Conservation (phyloP, 2,329 filamentous ascomycete genomes). For the Penicillium sp. region DNA sequence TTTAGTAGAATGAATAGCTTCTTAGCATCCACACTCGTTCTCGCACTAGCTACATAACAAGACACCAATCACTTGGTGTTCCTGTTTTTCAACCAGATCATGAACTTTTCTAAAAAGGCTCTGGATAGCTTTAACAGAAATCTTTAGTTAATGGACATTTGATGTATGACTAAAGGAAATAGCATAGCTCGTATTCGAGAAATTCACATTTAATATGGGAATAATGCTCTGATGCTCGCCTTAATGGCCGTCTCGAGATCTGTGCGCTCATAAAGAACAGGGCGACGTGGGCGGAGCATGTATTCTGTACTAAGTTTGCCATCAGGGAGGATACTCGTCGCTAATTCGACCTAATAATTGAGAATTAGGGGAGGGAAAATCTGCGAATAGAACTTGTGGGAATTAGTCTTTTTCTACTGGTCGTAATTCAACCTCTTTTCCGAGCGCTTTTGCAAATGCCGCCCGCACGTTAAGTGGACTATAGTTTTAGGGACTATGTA, state of each 20-base stretch:
- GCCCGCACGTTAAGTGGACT: slow-evolving; percentile 18
- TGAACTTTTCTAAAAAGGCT: background rate
- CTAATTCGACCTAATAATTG: slow-evolving; percentile 24
- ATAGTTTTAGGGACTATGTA: slow-evolving; percentile 23
- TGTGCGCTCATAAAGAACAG: slow-evolving; percentile 8
- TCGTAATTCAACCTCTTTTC: slow-evolving; percentile 18
- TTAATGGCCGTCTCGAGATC: slow-evolving; percentile 7
- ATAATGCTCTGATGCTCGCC: background rate
- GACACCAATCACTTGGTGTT: slow-evolving; percentile 2
- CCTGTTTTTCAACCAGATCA: slow-evolving; percentile 4
- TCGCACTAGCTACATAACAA: slow-evolving; percentile 2
- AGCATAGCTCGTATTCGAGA: background rate
- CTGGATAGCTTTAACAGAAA: slow-evolving; percentile 5
- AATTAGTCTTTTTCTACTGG: slow-evolving; percentile 16
- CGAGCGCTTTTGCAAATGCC: slow-evolving; percentile 16
- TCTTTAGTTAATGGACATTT: slow-evolving; percentile 1
- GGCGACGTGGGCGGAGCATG: background rate
- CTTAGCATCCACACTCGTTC: slow-evolving; percentile 3
- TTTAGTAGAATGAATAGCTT: slow-evolving; percentile 1
- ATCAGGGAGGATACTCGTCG: slow-evolving; percentile 22
- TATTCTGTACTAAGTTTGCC: slow-evolving; percentile 15
- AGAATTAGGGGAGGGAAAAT: slow-evolving; percentile 17
- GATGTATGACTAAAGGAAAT: background rate
- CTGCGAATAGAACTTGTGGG: slow-evolving; percentile 15
- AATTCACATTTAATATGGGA: background rate